Evolutionary conservation across 441 rosid genomes (phyloP), one percentile per base, ranked within the genome.

Genomic region (Capsella rubella): DNA sequence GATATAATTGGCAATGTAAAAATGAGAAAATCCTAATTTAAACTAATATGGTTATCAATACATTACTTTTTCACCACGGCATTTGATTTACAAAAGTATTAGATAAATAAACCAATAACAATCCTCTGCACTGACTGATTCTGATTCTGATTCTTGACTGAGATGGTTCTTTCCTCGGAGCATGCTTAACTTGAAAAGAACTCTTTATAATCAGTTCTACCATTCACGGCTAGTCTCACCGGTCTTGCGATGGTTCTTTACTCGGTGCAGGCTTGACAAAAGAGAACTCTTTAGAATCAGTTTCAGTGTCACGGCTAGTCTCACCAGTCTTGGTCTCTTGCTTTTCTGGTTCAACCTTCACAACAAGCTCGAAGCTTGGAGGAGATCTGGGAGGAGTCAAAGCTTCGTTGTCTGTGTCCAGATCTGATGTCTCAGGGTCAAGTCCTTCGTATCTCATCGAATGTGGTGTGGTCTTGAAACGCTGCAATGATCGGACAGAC

Each of bases 381-480:
- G 87, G 64, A 12, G 87, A 43, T 15, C 10, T 69, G 0, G 81
- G 77, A 13, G 89, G 70, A 14, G 86, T 53, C 37, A 71, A 37
- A n/a, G 89, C 93, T 52, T 91, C 85, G 4, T 84, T 67, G 27
- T 88, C 93, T 1, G 85, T 83, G 64, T 95, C 99, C 14, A 67
- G 65, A 74, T 90, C 97, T 0, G 96, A 89, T 64, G 66, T 37
- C 3, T 85, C 90, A 28, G 61, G 82, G 10, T 88, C 89, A 8
- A 85, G 89, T 11, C 86, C 88, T n/a, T 61, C 8, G 21, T 68
- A 81, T 18, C 71, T 86, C 64, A 81, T 69, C 3, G 95, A 86
- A 83, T 92, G 97, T 5, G 97, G 94, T 0, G 95, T 90, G n/a
- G 97, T 92, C 74, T 85, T 86, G 85, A 67, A 86, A 14, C 99